These are phyloP conservation scores for Eucalyptus cladocalyx DNA, from an alignment of 345 rosid genomes.

Conservation along the genomic window DNA sequence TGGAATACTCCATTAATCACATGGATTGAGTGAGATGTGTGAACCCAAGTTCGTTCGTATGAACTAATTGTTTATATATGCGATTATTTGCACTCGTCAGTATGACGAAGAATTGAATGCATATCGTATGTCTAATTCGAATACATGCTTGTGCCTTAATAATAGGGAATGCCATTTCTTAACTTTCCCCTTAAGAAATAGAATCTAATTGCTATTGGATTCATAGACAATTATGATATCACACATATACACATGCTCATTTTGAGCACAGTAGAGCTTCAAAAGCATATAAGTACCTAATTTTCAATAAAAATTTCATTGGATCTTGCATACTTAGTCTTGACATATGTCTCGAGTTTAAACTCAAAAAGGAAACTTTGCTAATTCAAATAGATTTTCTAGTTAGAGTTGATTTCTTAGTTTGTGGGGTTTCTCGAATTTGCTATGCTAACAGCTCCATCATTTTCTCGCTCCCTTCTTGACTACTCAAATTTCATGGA, in stretches of 20 bases:
- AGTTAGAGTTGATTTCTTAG: too few relatives aligned
- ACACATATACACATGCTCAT: background rate
- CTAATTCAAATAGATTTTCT: too few relatives aligned
- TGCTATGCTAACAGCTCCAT: too few relatives aligned
- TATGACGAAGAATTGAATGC: background rate
- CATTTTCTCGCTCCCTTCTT: too few relatives aligned
- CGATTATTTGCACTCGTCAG: fast-evolving
- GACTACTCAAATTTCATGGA: too few relatives aligned
- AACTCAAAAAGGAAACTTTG: too few relatives aligned
- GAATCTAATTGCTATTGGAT: background rate
- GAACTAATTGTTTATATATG: background rate
- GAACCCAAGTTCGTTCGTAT: background rate
- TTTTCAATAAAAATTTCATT: background rate
- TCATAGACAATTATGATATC: background rate
- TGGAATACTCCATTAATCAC: background rate
- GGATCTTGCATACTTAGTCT: background rate
- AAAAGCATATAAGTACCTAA: background rate
- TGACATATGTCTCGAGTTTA: too few relatives aligned
- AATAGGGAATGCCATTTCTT: background rate
- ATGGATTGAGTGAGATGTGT: background rate
- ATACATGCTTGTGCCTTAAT: background rate
- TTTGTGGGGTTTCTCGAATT: too few relatives aligned
- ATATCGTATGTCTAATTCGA: background rate
- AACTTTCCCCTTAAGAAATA: background rate
- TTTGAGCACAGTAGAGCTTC: background rate